Evolutionary conservation across 108 stramenopile genomes (phyloP).

Genomic region (Stephanodiscus minutulus): DNA sequence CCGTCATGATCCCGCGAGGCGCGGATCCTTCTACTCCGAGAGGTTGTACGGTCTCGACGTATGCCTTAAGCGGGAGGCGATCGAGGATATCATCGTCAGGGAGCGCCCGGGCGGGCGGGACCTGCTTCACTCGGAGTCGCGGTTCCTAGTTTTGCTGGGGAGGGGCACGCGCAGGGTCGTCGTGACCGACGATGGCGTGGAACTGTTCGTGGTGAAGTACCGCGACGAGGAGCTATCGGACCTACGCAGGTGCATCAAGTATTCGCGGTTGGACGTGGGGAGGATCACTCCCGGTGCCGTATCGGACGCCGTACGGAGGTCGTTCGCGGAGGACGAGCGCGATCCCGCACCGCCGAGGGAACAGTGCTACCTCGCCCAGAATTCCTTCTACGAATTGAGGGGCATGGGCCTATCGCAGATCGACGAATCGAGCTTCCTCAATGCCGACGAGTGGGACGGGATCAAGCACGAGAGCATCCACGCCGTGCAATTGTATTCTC

Average conservation of each 20-base stretch:
- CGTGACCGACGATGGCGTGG: constrained; percentile 6
- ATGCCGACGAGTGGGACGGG: constrained; percentile 10
- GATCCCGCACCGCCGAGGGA: constrained; percentile 14
- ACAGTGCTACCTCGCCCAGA: constrained; percentile 25
- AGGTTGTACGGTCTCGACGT: not conserved
- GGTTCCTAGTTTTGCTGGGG: not conserved
- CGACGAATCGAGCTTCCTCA: constrained; percentile 8
- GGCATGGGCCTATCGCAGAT: constrained; percentile 10
- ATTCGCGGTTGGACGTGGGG: not conserved
- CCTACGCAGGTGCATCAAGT: not conserved
- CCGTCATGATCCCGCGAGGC: not conserved
- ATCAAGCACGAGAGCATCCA: not conserved
- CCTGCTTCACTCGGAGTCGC: not conserved
- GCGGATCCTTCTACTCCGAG: not conserved
- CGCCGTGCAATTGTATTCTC: not conserved
- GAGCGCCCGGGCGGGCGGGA: not conserved
- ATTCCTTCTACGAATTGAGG: constrained; percentile 20
- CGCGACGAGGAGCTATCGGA: constrained; percentile 5
- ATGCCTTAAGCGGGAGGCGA: not conserved
- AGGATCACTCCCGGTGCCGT: not conserved
- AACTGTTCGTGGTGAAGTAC: constrained; percentile 15
- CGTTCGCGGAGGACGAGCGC: constrained; percentile 28
- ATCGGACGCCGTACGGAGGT: constrained; percentile 16
- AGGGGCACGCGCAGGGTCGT: not conserved
- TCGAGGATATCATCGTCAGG: not conserved